Percentiles rank a stretch among this genome's conserved stretches.
Evolutionary conservation across 805 yeast genomes (phyloP).

Genomic region (Candida xiaguanensis): DNA sequence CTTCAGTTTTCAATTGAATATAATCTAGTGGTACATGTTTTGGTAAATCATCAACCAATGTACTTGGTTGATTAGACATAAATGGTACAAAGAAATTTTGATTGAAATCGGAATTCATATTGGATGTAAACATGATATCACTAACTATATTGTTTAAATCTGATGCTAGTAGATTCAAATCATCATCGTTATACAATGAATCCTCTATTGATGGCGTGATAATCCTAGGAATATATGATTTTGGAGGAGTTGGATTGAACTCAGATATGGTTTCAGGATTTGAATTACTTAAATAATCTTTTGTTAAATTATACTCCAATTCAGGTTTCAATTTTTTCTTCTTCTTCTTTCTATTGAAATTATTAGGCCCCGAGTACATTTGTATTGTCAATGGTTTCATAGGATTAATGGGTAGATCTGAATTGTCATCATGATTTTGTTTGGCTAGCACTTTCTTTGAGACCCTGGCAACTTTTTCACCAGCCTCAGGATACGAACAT

Average conservation of each 20-base stretch:
- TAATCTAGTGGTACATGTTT: conserved; percentile 27
- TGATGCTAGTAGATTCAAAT: conserved; percentile 33
- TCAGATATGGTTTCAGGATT: neutral
- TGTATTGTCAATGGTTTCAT: conserved; percentile 13
- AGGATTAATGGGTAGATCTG: neutral
- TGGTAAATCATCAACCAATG: conserved; percentile 11
- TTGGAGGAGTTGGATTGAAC: neutral
- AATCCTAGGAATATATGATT: conserved; percentile 2
- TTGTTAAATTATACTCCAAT: neutral
- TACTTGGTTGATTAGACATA: conserved; percentile 2
- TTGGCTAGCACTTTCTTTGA: conserved; percentile 13
- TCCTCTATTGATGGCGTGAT: conserved; percentile 7
- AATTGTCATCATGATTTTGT: neutral
- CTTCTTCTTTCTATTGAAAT: conserved; percentile 6
- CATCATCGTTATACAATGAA: conserved; percentile 17
- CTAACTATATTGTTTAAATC: conserved; percentile 40
- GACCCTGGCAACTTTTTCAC: conserved; percentile 34
- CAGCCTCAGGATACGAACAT: conserved; percentile 35
- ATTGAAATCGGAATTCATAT: conserved; percentile 4
- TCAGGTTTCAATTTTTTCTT: conserved; percentile 7
- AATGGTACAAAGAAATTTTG: conserved; percentile 5
- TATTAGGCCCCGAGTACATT: conserved; percentile 12
- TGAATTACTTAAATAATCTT: neutral
- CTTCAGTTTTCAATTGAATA: conserved; percentile 22
- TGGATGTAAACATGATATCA: conserved; percentile 30